These are phyloP conservation scores for Dacryopinax primogenitus DNA, from an alignment of 768 basidiomycete species.

Conservation along the genomic window DNA sequence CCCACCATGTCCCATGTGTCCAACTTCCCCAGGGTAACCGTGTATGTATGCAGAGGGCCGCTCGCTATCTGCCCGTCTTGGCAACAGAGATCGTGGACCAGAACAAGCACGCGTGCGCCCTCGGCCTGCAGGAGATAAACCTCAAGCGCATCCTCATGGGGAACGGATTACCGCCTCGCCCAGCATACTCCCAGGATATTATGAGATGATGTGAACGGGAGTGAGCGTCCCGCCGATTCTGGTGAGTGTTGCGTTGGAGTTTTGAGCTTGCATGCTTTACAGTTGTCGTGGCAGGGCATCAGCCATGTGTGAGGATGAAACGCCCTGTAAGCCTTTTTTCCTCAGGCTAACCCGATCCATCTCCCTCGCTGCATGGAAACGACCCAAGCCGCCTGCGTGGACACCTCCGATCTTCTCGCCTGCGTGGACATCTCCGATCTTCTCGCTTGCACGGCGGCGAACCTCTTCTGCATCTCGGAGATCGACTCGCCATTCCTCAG, in stretches of 20 bases:
- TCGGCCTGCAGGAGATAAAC: conserved; percentile 44
- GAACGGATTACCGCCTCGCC: conserved; percentile 32
- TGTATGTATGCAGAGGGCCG: no score
- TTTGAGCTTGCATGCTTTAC: not conserved
- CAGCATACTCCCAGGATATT: conserved; percentile 32
- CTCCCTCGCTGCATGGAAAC: conserved; percentile 53
- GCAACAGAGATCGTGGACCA: conserved; percentile 66
- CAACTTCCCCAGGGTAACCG: no score
- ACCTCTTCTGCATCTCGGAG: conserved; percentile 48
- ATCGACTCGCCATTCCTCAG: conserved; percentile 36
- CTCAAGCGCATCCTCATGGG: conserved; percentile 61
- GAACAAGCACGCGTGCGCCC: conserved; percentile 40
- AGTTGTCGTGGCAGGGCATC: not conserved
- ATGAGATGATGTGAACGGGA: conserved; percentile 45
- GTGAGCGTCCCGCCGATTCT: conserved; percentile 38
- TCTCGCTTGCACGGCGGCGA: conserved; percentile 52
- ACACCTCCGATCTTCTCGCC: conserved; percentile 50
- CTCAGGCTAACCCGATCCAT: conserved; percentile 24
- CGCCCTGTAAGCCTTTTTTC: not conserved
- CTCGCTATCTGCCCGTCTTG: conserved; percentile 30
- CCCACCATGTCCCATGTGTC: no score
- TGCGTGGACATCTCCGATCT: conserved; percentile 55
- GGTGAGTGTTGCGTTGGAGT: not conserved
- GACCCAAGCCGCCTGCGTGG: conserved; percentile 45
- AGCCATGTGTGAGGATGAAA: conserved; percentile 3